Conservation (phyloP, 306 rosid genomes). For the Datisca glomerata region DNA sequence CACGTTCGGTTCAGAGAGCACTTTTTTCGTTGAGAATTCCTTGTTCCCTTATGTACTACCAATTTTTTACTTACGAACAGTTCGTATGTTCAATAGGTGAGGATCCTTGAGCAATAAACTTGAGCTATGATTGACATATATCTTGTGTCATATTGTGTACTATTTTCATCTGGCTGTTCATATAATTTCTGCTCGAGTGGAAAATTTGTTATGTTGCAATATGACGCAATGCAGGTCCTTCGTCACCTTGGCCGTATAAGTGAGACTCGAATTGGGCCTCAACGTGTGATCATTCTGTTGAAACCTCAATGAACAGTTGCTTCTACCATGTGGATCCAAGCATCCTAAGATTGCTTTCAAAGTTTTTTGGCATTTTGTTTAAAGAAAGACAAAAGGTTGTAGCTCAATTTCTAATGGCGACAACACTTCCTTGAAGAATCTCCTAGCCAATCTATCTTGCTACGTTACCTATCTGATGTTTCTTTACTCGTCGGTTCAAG, state of each 20-base stretch:
- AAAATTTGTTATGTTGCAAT: not conserved
- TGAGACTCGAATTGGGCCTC: conserved; percentile 74
- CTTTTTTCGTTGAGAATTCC: no score
- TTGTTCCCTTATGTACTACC: no score
- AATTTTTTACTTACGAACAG: no score
- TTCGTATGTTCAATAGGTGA: no score
- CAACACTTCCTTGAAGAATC: not conserved
- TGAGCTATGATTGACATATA: no score
- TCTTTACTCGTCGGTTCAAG: no score
- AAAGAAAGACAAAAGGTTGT: not conserved
- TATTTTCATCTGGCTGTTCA: no score
- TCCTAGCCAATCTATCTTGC: not conserved
- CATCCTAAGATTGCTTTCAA: not conserved
- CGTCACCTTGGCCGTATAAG: conserved; percentile 88
- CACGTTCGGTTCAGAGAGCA: no score
- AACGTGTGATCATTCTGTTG: conserved; percentile 57
- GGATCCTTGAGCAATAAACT: no score
- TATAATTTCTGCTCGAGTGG: not conserved
- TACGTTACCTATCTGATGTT: no score
- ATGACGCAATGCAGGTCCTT: conserved; percentile 55
- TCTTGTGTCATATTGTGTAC: no score
- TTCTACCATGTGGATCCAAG: not conserved
- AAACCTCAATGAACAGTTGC: conserved; percentile 39
- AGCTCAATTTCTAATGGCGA: not conserved
- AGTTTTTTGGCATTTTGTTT: not conserved